phyloP scores from a whole-genome alignment of 176 grass and related monocot genomes.

The Saccharum officinarum region DNA sequence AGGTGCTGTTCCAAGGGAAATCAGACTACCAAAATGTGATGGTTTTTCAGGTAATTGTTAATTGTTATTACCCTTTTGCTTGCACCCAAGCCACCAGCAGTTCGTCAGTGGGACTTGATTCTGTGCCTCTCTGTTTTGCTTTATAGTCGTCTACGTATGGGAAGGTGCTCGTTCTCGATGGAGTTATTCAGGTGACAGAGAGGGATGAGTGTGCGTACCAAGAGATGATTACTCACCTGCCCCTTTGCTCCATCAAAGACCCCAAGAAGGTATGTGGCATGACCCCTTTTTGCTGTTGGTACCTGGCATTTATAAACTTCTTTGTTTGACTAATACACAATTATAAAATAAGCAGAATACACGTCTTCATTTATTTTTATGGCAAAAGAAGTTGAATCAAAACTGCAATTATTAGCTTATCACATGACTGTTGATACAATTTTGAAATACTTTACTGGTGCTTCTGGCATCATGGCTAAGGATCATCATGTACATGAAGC shows the following conservation, averaged over 20 bases:
- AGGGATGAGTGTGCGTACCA: conserved; percentile 94
- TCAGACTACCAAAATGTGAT: conserved; percentile 93
- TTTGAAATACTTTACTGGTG: no score
- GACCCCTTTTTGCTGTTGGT: not conserved
- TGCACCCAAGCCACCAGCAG: not conserved
- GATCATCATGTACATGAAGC: no score
- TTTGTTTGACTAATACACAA: not conserved
- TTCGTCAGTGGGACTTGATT: not conserved
- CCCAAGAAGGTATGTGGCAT: conserved; percentile 67
- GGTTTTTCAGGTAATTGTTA: conserved; percentile 78
- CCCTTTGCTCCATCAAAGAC: conserved; percentile 85
- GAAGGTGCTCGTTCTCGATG: conserved; percentile 92
- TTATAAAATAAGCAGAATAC: not conserved
- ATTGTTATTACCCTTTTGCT: not conserved
- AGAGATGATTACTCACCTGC: conserved; percentile 98
- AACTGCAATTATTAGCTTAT: no score
- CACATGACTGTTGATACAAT: no score
- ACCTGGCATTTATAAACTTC: not conserved
- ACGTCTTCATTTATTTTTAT: no score
- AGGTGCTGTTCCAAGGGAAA: conserved; percentile 85
- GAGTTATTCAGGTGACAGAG: conserved; percentile 92
- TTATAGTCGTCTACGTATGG: conserved; percentile 81
- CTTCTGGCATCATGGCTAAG: no score
- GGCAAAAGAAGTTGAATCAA: no score
- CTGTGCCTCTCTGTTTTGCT: not conserved